Percentiles rank a stretch among this genome's conserved stretches.
These are phyloP conservation scores for Violaceomyces palustris DNA, from an alignment of 1,284 basidiomycete species.

Conservation along the genomic window DNA sequence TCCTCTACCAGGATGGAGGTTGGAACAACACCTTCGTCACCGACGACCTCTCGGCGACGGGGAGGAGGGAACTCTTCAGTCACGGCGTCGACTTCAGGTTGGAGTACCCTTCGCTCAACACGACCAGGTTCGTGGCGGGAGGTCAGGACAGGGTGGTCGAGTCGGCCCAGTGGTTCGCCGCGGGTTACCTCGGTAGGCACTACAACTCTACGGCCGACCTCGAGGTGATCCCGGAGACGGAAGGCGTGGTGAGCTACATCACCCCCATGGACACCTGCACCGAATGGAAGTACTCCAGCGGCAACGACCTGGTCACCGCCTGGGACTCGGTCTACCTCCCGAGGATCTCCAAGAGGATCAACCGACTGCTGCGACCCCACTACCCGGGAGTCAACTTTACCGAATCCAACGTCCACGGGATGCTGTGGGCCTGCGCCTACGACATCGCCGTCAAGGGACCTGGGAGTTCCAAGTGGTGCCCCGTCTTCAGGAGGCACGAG, in stretches of 20 bases:
- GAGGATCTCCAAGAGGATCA: constrained; percentile 55
- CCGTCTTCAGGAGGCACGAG: constrained; percentile 54
- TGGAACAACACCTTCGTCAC: constrained; percentile 54
- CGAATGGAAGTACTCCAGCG: constrained; percentile 55
- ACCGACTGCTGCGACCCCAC: constrained; percentile 48
- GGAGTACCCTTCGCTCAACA: constrained; percentile 54
- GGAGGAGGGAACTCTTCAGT: constrained; percentile 56
- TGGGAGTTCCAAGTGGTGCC: constrained; percentile 55
- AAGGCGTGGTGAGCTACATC: constrained; percentile 55
- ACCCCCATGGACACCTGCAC: constrained; percentile 57
- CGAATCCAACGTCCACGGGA: constrained; percentile 53
- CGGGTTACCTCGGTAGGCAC: constrained; percentile 56
- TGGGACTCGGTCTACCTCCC: constrained; percentile 56
- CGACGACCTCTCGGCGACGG: constrained; percentile 56
- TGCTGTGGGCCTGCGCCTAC: constrained; percentile 58
- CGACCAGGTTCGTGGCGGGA: constrained; percentile 55
- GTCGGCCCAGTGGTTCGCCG: constrained; percentile 57
- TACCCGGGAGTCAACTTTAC: constrained; percentile 10
- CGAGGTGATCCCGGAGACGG: constrained; percentile 55
- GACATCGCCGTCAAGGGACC: constrained; percentile 54
- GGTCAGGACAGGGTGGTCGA: constrained; percentile 57
- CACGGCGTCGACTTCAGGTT: constrained; percentile 57
- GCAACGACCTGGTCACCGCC: constrained; percentile 25
- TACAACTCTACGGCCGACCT: constrained; percentile 53
- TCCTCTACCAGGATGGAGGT: constrained; percentile 54